phyloP scores from a whole-genome alignment of 1,139 yeast genomes.

The Suzukiozyma palmioleophila region DNA sequence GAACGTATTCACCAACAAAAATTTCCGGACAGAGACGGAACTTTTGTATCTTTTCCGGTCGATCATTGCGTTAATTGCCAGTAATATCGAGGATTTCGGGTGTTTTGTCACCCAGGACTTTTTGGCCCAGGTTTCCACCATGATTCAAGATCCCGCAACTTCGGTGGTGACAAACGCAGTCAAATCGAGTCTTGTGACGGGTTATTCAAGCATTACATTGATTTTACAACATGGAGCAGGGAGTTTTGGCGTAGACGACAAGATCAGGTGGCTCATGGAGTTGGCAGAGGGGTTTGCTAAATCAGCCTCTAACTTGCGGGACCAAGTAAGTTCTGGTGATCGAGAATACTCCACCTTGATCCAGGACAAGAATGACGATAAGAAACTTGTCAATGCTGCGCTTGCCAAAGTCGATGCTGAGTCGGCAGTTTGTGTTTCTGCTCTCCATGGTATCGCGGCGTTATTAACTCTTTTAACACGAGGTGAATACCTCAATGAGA shows the following conservation, averaged over 20 bases:
- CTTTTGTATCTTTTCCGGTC: conserved; percentile 40
- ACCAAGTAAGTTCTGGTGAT: conserved; percentile 36
- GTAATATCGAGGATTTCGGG: conserved; percentile 52
- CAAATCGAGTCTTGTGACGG: conserved; percentile 40
- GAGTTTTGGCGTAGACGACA: conserved; percentile 47
- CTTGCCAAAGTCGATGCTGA: conserved; percentile 29
- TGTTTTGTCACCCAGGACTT: conserved; percentile 39
- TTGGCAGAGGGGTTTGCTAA: conserved; percentile 41
- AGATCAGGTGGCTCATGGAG: conserved; percentile 39
- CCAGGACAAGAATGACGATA: conserved; percentile 34
- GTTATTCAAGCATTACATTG: conserved; percentile 41
- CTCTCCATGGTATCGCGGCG: conserved; percentile 47
- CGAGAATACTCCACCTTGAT: conserved; percentile 42
- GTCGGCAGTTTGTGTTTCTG: conserved; percentile 37
- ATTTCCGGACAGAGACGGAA: conserved; percentile 41
- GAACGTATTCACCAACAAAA: conserved; percentile 25
- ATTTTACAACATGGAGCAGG: conserved; percentile 47
- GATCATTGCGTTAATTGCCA: conserved; percentile 38
- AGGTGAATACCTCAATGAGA: conserved; percentile 40
- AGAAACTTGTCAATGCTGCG: conserved; percentile 34
- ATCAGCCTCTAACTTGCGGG: conserved; percentile 31
- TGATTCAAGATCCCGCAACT: conserved; percentile 34
- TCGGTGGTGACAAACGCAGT: conserved; percentile 32
- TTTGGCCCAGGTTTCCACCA: conserved; percentile 26
- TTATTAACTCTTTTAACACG: conserved; percentile 40